Conservation (phyloP, 805 yeast species). For the Ogataea pini region DNA sequence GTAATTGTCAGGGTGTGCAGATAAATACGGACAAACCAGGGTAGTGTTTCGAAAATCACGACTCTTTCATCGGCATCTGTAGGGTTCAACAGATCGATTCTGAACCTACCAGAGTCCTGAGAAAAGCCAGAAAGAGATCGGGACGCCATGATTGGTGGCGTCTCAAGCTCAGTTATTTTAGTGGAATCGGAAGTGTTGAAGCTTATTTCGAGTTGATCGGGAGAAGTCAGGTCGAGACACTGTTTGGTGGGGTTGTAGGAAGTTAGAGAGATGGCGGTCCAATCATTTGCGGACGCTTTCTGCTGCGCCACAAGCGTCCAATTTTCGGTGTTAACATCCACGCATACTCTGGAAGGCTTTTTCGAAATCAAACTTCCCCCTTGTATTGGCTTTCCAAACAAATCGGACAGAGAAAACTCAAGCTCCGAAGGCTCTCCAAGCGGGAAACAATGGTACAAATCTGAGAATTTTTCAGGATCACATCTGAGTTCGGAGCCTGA, state of each 20-base stretch:
- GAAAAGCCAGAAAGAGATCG: constrained; percentile 91
- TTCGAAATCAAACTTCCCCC: constrained; percentile 65
- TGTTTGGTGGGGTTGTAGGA: constrained; percentile 5
- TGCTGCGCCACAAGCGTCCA: constrained; percentile 43
- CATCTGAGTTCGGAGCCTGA: constrained; percentile 73
- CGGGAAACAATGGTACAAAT: constrained; percentile 79
- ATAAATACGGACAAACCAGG: constrained; percentile 90
- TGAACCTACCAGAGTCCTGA: constrained; percentile 86
- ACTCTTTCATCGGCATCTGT: constrained; percentile 47
- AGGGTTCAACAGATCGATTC: constrained; percentile 77
- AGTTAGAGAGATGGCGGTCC: background rate
- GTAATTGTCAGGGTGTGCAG: constrained; percentile 61
- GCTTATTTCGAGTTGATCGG: constrained; percentile 37
- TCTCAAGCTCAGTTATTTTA: constrained; percentile 37
- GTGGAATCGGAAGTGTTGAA: constrained; percentile 49
- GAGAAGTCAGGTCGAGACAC: constrained; percentile 29
- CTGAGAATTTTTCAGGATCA: constrained; percentile 59
- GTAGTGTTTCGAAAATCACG: constrained; percentile 76
- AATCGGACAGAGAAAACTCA: constrained; percentile 54
- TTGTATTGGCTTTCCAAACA: constrained; percentile 68
- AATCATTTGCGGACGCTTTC: background rate
- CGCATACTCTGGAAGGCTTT: constrained; percentile 44
- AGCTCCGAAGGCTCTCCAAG: constrained; percentile 49
- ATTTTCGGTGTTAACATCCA: constrained; percentile 39
- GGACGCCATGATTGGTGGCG: constrained; percentile 71